Evolutionary conservation across 768 basidiomycete species (phyloP).

Genomic region (Pulveroboletus sp.): DNA sequence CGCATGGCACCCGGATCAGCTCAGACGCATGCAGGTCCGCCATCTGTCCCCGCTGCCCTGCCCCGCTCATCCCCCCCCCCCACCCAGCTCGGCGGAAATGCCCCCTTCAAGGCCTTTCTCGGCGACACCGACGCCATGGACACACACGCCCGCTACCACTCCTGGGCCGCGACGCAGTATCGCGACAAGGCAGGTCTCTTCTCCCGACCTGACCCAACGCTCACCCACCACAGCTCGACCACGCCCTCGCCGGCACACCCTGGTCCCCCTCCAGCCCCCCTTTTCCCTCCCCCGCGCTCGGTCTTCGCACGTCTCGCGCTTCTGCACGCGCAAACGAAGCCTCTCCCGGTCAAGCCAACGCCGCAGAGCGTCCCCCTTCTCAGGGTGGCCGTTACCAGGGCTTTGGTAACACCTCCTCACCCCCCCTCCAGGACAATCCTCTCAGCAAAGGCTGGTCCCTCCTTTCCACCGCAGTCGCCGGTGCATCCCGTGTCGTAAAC

Average conservation of each 20-base stretch:
- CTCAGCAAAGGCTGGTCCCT: conserved; percentile 94
- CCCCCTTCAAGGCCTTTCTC: conserved; percentile 76
- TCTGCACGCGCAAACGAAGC: conserved; percentile 75
- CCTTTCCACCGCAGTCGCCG: conserved; percentile 81
- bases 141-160: conserved; percentile 80
- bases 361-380: conserved; percentile 79
- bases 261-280: conserved; percentile 82
- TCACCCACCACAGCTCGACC: conserved; percentile 63
- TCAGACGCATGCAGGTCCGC: conserved; percentile 84
- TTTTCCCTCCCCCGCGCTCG: conserved; percentile 72
- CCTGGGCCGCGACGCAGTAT: conserved; percentile 94
- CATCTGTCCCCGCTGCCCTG: conserved; percentile 9
- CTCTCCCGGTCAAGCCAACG: conserved; percentile 80
- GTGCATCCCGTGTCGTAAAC: conserved; percentile 74
- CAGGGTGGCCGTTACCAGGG: conserved; percentile 94
- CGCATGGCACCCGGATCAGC: conserved; percentile 89
- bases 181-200: conserved; percentile 73
- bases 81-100: conserved; percentile 82
- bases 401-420: conserved; percentile 83
- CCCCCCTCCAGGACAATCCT: conserved; percentile 84
- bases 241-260: conserved; percentile 64
- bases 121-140: conserved; percentile 65
- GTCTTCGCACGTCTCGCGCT: conserved; percentile 84
- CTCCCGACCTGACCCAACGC: conserved; percentile 6
- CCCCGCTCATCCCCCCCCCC: conserved; percentile 8